Percentiles rank a stretch among this genome's conserved stretches.
phyloP scores from a whole-genome alignment of 768 basidiomycete genomes.

The Cystobasidium tubakii region DNA sequence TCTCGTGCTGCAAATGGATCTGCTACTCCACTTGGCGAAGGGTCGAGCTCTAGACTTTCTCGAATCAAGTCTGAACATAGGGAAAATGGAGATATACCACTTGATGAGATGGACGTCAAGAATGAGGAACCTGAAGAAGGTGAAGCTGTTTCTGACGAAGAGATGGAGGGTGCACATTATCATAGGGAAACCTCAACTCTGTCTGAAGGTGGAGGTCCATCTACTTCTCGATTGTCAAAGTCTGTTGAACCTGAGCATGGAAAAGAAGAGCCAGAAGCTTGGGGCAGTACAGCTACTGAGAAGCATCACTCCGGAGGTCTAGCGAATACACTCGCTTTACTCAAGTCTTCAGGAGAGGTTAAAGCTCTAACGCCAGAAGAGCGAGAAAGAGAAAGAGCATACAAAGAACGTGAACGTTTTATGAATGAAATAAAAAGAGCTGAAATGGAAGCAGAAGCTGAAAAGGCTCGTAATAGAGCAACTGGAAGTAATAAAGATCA shows the following conservation, averaged over 20 bases:
- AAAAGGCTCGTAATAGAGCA: slow-evolving; percentile 57
- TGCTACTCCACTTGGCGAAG: slow-evolving; percentile 32
- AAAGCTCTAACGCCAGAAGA: slow-evolving; percentile 62
- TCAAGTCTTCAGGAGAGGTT: slow-evolving; percentile 86
- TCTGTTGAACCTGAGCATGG: slow-evolving; percentile 52
- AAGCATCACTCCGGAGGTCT: slow-evolving; percentile 76
- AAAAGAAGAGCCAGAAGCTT: slow-evolving; percentile 66
- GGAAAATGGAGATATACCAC: slow-evolving; percentile 41
- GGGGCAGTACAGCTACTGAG: slow-evolving; percentile 64
- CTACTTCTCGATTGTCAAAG: slow-evolving; percentile 38
- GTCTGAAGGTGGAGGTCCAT: not conserved
- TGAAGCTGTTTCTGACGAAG: slow-evolving; percentile 43
- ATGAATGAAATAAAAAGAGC: slow-evolving; percentile 68
- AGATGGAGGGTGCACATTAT: slow-evolving; percentile 6
- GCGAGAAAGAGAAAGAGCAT: slow-evolving; percentile 69
- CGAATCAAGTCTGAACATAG: slow-evolving; percentile 48
- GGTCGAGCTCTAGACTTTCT: slow-evolving; percentile 28
- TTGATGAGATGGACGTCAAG: slow-evolving; percentile 47
- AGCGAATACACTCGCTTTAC: slow-evolving; percentile 77
- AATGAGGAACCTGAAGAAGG: slow-evolving; percentile 58
- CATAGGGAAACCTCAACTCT: slow-evolving; percentile 10
- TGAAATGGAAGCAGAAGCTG: slow-evolving; percentile 71
- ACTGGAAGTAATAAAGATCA: slow-evolving; percentile 77
- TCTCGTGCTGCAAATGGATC: not conserved
- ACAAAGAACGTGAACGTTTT: slow-evolving; percentile 82